A percentile compares a stretch with the other conserved stretches of the same genome.
Evolutionary conservation across 345 rosid species (phyloP).

Genomic region (Gossypium longicalyx): DNA sequence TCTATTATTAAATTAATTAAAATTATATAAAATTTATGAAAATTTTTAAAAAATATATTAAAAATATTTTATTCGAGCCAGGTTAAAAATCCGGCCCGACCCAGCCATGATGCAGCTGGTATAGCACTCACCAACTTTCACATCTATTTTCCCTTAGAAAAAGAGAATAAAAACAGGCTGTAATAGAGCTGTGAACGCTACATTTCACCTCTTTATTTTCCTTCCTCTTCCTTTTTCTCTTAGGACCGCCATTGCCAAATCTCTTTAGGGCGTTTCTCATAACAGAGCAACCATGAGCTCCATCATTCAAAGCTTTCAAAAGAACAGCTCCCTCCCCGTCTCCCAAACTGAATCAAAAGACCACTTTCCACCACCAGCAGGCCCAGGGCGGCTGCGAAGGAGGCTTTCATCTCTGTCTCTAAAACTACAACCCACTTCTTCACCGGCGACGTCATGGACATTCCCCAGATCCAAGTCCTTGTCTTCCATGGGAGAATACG

Average conservation of each 20-base stretch:
- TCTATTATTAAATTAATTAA: too few species aligned
- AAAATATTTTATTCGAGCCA: too few species aligned
- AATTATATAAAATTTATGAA: too few species aligned
- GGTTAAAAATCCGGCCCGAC: not conserved
- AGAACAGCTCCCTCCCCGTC: constrained; percentile 47
- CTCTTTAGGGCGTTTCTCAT: not conserved
- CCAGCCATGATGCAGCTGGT: not conserved
- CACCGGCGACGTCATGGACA: constrained; percentile 44
- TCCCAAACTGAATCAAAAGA: constrained; percentile 31
- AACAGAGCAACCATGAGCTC: constrained; percentile 44
- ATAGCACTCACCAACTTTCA: constrained; percentile 20
- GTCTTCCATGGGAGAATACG: constrained; percentile 54
- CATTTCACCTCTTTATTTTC: constrained; percentile 22
- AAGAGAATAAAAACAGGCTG: constrained; percentile 42
- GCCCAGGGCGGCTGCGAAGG: constrained; percentile 39
- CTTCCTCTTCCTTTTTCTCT: not conserved
- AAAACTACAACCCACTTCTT: constrained; percentile 33
- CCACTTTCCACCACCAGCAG: constrained; percentile 4
- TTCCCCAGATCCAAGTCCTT: constrained; percentile 62
- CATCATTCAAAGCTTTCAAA: constrained; percentile 52
- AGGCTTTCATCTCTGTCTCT: constrained; percentile 75
- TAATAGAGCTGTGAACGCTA: constrained; percentile 43
- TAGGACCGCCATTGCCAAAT: not conserved
- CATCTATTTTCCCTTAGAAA: not conserved
- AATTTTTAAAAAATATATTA: too few species aligned